Percentiles rank a stretch among this genome's conserved stretches.
Conservation (phyloP, 495 filamentous ascomycete species). For the Trichocladium uniseriatum region DNA sequence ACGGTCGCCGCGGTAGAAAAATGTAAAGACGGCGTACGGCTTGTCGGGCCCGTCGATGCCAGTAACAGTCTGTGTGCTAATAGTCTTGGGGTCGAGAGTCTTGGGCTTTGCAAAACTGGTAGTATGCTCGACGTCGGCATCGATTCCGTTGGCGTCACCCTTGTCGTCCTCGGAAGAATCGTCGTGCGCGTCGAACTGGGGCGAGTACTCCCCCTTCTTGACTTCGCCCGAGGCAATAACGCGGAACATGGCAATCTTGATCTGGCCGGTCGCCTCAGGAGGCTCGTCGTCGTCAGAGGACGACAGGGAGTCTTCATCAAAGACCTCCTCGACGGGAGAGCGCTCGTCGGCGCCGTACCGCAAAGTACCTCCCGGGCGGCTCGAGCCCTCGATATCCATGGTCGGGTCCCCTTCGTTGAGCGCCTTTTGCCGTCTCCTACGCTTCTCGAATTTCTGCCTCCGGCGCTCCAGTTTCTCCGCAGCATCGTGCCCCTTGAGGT, state of each 20-base stretch:
- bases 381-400: conserved; percentile 38
- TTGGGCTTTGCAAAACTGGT: conserved; percentile 99
- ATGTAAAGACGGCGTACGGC: conserved; percentile 95
- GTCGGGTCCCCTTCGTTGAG: conserved; percentile 40
- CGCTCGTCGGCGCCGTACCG: conserved; percentile 66
- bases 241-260: conserved; percentile 94
- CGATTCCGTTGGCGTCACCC: conserved; percentile 33
- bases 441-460: conserved; percentile 80
- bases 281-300: conserved; percentile 83
- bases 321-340: conserved; percentile 62
- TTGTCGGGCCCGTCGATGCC: conserved; percentile 94
- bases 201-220: conserved; percentile 93
- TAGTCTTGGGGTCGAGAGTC: conserved; percentile 89
- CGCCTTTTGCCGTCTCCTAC: conserved; percentile 57
- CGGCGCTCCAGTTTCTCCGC: conserved; percentile 79
- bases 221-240: conserved; percentile 95
- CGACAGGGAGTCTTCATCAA: conserved; percentile 62
- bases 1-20: conserved; percentile 96
- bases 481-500: conserved; percentile 79
- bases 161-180: conserved; percentile 65
- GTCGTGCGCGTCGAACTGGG: conserved; percentile 94
- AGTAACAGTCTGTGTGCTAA: conserved; percentile 96
- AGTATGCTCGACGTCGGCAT: conserved; percentile 82
- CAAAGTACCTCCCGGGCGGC: conserved; percentile 46
- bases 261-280: conserved; percentile 92